These are phyloP conservation scores for Podaxis rugospora DNA, from an alignment of 768 basidiomycete genomes.

Conservation along the genomic window DNA sequence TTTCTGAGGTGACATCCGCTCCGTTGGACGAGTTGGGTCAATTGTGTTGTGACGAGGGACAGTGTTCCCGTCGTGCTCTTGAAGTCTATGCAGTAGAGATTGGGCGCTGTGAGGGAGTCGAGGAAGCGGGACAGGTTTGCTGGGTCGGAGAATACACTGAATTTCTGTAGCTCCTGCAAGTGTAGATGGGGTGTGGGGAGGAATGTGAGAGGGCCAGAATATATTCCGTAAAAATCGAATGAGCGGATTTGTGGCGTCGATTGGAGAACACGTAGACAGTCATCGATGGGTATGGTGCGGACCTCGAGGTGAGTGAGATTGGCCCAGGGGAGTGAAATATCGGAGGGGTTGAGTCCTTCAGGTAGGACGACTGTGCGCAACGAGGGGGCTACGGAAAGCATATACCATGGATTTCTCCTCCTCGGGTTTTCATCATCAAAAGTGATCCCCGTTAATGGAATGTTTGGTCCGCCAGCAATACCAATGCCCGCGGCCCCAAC, in stretches of 20 bases:
- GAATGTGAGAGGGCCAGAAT: slow-evolving; percentile 2
- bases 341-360: slow-evolving; percentile 2
- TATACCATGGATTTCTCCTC: slow-evolving; percentile 1
- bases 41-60: not conserved
- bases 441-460: not conserved
- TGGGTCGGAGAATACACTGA: slow-evolving; percentile 5
- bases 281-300: slow-evolving; percentile 4
- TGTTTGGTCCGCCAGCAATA: not conserved
- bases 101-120: not conserved
- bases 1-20: not conserved
- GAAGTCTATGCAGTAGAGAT: not conserved
- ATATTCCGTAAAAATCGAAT: slow-evolving; percentile 8
- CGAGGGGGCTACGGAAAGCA: slow-evolving; percentile 8
- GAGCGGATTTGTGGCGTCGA: slow-evolving; percentile 1
- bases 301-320: slow-evolving; percentile 8
- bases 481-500: not conserved
- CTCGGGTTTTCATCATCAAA: not conserved
- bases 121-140: slow-evolving; percentile 1
- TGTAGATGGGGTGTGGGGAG: not conserved
- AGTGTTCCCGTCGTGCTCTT: slow-evolving; percentile 8
- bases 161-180: not conserved
- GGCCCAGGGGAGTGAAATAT: slow-evolving; percentile 3
- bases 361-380: slow-evolving; percentile 7
- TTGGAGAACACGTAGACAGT: slow-evolving; percentile 4
- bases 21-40: not conserved